Evolutionary conservation across 108 stramenopile species (phyloP), one percentile per base, ranked within the genome.

Genomic region (Conticribra guillardii): DNA sequence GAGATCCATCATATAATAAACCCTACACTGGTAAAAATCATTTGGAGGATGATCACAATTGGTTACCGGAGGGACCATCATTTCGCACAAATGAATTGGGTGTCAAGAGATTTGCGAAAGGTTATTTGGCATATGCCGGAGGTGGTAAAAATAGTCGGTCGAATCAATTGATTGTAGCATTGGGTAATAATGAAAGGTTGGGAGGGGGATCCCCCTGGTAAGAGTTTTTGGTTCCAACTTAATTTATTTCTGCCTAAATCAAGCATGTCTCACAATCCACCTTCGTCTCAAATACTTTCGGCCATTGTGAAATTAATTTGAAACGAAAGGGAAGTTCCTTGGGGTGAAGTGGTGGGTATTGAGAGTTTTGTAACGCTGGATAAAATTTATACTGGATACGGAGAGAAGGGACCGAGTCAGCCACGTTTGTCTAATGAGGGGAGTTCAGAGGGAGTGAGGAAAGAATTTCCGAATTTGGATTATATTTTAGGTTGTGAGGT

Each of bases 131-230:
- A 8, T 91, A 91, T 62, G 89, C 92, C 18, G 89, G 89, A 22
- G 58, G 22, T 8, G 89, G 92, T 5, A 84, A 85, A 23, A 64
- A 88, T 57, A 82, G 82, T 17, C 72, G 92, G 46, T 37, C 34
- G 4, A 86, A 82, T 37, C 92, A 94, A 56, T 77, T 91, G 1
- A 84, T 94, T 57, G 80, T 94, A 11, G 83, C 92, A 1, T 79
- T 93, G 41, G 48, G 71, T 41, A 53, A 74, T 23, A 82, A 87
- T 69, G 73, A 74, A 14, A 48, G 68, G 0, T 55, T 93, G 21
- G 89, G 77, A 2, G 92, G 92, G 14, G 92, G 92, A 21, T 82
- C 80, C 32, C 92, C 92, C 1, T 93, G 92, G n/a, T n/a, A n/a
- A n/a, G n/a, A n/a, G n/a, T n/a, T n/a, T n/a, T n/a, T n/a, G n/a